Percentiles rank a stretch among this genome's conserved stretches.
These are phyloP conservation scores for Tricholomella constricta DNA, from an alignment of 768 basidiomycete genomes.

Conservation along the genomic window DNA sequence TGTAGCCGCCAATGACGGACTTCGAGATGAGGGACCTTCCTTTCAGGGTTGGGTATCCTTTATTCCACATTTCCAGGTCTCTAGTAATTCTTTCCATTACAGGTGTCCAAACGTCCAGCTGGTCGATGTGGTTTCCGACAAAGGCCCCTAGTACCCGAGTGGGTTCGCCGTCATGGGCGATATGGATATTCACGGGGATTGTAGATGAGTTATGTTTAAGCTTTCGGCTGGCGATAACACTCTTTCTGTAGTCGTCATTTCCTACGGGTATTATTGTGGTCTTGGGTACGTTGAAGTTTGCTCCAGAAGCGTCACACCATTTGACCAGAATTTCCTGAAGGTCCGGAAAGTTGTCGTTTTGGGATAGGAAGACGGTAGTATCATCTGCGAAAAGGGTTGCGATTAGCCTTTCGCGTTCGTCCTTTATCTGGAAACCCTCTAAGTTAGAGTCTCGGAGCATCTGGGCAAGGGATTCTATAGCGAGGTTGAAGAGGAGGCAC, in stretches of 20 bases:
- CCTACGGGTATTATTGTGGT: constrained; percentile 42
- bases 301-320: constrained; percentile 44
- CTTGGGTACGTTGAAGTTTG: constrained; percentile 44
- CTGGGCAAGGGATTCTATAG: constrained; percentile 6
- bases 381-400: constrained; percentile 44
- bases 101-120: constrained; percentile 24
- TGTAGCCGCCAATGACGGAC: constrained; percentile 29
- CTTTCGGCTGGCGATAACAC: constrained; percentile 7
- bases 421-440: constrained; percentile 25
- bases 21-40: constrained; percentile 23
- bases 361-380: constrained; percentile 37
- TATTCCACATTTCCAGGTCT: constrained; percentile 21
- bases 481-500: constrained; percentile 9
- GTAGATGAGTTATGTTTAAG: background rate
- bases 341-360: constrained; percentile 27
- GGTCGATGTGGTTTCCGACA: constrained; percentile 29
- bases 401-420: constrained; percentile 5
- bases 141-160: constrained; percentile 33
- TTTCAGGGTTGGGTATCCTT: constrained; percentile 28
- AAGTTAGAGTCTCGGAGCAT: constrained; percentile 30
- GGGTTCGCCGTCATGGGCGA: constrained; percentile 28
- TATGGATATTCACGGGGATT: constrained; percentile 23
- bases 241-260: constrained; percentile 14
- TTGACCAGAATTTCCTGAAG: too few species aligned
- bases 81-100: constrained; percentile 27